Evolutionary conservation across 2,329 filamentous ascomycete genomes (phyloP), one percentile per base, ranked within the genome.

Genomic region (Lachnellula arida): DNA sequence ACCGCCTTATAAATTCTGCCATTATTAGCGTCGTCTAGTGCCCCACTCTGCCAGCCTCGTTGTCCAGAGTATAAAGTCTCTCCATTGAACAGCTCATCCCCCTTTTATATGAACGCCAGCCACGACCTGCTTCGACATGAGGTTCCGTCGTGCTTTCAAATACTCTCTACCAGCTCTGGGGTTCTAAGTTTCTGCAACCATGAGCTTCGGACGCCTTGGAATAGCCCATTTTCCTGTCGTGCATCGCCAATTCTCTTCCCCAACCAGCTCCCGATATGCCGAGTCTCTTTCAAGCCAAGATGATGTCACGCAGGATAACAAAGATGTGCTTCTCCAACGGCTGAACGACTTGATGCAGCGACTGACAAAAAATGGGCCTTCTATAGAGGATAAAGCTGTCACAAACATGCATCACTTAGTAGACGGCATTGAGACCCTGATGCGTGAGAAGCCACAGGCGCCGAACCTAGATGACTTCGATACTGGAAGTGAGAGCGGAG

Each of bases 381-480:
- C 55, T 28, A 55, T 70, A 2, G 62, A 66, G 39, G 62, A 67
- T 59, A 56, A 58, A n/a, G 65, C 68, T 15, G 61, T 70, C 14
- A 64, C 62, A 12, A 60, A 64, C 14, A 65, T 75, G 11, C 68
- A 73, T 44, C 62, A 65, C 17, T 68, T 72, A 49, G 68, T 75
- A 23, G 71, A 74, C 44, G 67, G 65, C 43, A 70, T 75, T 32
- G 74, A 76, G 51, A 32, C 49, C n/a, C 40, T 68, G 6, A 48
- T 68, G 42, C 58, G 51, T 5, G 58, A 53, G 55, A 32, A 62
- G 48, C 23, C 32, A 54, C 17, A 32, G 50, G 39, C 3, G 23
- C 22, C 19, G 12, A 25, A 15, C 5, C 4, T 22, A 5, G 22
- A 46, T 12, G 44, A 46, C 12, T 8, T 7, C 5, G 22, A 46